Percentiles rank a stretch among this genome's conserved stretches.
phyloP scores from a whole-genome alignment of 305 asterid species.

The Nicotiana rustica region DNA sequence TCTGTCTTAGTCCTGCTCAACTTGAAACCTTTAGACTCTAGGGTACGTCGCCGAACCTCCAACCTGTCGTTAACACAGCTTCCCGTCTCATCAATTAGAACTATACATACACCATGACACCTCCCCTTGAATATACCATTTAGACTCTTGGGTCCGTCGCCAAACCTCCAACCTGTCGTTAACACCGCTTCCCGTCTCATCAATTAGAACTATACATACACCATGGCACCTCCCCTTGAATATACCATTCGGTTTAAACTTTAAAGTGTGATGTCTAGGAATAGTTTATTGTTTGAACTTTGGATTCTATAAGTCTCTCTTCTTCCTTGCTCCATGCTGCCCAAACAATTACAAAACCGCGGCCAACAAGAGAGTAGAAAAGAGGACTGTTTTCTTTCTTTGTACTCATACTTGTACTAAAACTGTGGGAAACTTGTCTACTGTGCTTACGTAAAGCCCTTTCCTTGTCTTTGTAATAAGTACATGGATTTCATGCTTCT shows the following conservation, averaged over 20 bases:
- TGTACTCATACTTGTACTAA: neutral
- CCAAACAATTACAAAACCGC: neutral
- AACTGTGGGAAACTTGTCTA: neutral
- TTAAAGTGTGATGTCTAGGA: neutral
- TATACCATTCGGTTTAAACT: neutral
- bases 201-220: too few relatives aligned
- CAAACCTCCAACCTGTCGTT: too few relatives aligned
- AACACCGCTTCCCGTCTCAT: too few relatives aligned
- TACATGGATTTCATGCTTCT: neutral
- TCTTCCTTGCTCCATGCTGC: neutral
- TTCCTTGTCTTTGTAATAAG: neutral
- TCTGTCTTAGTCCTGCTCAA: too few relatives aligned
- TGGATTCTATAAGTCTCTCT: neutral
- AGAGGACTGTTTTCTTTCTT: slow-evolving; percentile 19
- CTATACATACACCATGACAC: too few relatives aligned
- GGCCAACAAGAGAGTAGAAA: neutral
- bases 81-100: too few relatives aligned
- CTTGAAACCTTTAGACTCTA: too few relatives aligned
- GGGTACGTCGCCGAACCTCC: too few relatives aligned
- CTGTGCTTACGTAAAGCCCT: slow-evolving; percentile 6
- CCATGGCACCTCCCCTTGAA: too few relatives aligned
- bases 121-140: too few relatives aligned
- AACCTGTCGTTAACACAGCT: too few relatives aligned
- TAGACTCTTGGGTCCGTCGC: too few relatives aligned
- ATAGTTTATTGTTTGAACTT: neutral